Evolutionary conservation across 2,329 filamentous ascomycete genomes (phyloP), one percentile per base, ranked within the genome.

Genomic region (Microsporum audouinii): DNA sequence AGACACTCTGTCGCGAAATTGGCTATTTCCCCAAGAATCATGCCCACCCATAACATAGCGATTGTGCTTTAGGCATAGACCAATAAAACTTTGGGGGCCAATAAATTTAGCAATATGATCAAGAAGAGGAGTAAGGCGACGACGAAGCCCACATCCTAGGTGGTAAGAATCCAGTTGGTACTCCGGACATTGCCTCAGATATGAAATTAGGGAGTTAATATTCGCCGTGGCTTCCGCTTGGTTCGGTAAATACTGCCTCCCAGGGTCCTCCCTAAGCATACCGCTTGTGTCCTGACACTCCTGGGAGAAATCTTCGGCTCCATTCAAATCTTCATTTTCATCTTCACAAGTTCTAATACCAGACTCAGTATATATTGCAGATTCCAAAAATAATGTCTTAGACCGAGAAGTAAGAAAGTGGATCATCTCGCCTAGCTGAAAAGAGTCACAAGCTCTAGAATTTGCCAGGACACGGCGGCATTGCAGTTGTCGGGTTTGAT

Each of bases 381-480:
- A 76, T 49, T 73, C 73, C n/a, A 78, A 47, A 39, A 75, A 73
- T 39, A 77, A 68, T 0, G 73, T 77, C 56, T 72, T 76, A 38
- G 75, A 71, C 38, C 75, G 71, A 36, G 74, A 63, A 3, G 71
- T 64, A 45, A 78, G 76, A 62, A 77, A 78, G 7, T 74, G 72
- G 23, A 72, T 68, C 69, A 77, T 77, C 63, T 77, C 74, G 10
- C 76, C 76, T 0, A 77, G 66, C 49, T 78, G 75, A 61, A 77
- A 78, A 3, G 73, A 68, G 61, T 78, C 76, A 61, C 76, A 78
- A 60, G 73, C 71, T 49, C 69, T 72, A 5, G 74, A 75, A 47
- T 77, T 76, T 49, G 68, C 72, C 61, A 75, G 72, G 8, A 70
- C 74, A 55, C 71, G 73, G 34, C 72, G 73, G 62, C 76, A 78